Conservation (phyloP, 257 asterid genomes). For the Solanum sitiens region DNA sequence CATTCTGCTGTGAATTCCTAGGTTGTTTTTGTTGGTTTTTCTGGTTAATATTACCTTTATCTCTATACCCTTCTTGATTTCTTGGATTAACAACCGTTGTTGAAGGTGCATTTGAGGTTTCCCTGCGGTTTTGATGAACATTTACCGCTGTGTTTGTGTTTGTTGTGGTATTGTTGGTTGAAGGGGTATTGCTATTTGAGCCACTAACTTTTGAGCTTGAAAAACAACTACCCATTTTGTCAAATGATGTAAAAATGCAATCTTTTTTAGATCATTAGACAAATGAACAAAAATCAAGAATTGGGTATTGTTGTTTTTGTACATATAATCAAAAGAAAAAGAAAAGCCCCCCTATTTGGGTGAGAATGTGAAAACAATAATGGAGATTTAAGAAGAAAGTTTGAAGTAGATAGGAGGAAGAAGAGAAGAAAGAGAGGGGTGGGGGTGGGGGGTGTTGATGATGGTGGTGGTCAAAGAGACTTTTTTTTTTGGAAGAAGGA, state of each 20-base stretch:
- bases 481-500: slow-evolving; percentile 15
- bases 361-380: slow-evolving; percentile 14
- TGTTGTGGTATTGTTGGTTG: slow-evolving; percentile 5
- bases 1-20: slow-evolving; percentile 27
- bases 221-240: slow-evolving; percentile 55
- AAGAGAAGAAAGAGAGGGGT: slow-evolving; percentile 42
- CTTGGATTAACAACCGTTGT: slow-evolving; percentile 2
- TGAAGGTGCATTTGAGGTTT: slow-evolving; percentile 12
- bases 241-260: neutral
- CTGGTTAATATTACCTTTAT: neutral
- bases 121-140: slow-evolving; percentile 9
- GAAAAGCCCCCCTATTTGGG: neutral
- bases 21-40: slow-evolving; percentile 14
- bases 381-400: slow-evolving; percentile 32
- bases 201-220: slow-evolving; percentile 47
- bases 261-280: slow-evolving; percentile 6
- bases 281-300: neutral
- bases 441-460: neutral
- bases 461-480: slow-evolving; percentile 51
- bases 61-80: slow-evolving; percentile 21
- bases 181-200: slow-evolving; percentile 36
- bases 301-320: neutral
- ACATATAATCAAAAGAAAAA: slow-evolving; percentile 5
- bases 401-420: slow-evolving; percentile 47
- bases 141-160: neutral